Conservation (phyloP, 495 filamentous ascomycete genomes). For the Penicillium arizonense region DNA sequence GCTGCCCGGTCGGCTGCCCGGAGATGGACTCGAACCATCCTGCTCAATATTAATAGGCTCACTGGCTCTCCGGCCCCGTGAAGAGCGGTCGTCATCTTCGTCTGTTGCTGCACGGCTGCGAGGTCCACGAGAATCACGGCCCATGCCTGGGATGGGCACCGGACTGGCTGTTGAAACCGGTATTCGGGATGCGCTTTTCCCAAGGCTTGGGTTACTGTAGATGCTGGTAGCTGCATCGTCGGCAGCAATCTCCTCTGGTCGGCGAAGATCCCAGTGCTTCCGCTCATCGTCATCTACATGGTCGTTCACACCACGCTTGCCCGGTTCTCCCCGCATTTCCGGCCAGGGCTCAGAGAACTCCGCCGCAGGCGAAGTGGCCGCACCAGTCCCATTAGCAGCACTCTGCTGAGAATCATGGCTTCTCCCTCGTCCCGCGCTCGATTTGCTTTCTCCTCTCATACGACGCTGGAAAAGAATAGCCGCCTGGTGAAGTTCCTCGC, state of each 20-base stretch:
- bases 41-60: slow-evolving; percentile 60
- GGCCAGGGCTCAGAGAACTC: slow-evolving; percentile 42
- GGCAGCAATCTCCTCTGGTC: slow-evolving; percentile 76
- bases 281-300: slow-evolving; percentile 31
- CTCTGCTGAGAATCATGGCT: slow-evolving; percentile 49
- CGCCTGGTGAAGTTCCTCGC: slow-evolving; percentile 83
- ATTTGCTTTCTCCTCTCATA: slow-evolving; percentile 58
- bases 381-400: slow-evolving; percentile 25
- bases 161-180: slow-evolving; percentile 78
- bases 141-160: slow-evolving; percentile 62
- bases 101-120: slow-evolving; percentile 54
- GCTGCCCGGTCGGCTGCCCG: slow-evolving; percentile 40
- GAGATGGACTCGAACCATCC: slow-evolving; percentile 50
- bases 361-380: slow-evolving; percentile 29
- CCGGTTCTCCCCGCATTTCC: slow-evolving; percentile 35
- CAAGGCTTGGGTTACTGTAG: slow-evolving; percentile 42
- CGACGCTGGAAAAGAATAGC: slow-evolving; percentile 68
- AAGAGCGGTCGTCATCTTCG: slow-evolving; percentile 59
- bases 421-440: slow-evolving; percentile 50
- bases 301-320: slow-evolving; percentile 38
- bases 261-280: slow-evolving; percentile 67
- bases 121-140: slow-evolving; percentile 65
- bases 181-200: slow-evolving; percentile 69
- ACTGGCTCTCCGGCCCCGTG: slow-evolving; percentile 66
- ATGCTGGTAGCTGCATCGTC: slow-evolving; percentile 48